Evolutionary conservation across 2,329 filamentous ascomycete species (phyloP).

Genomic region (Aureobasidium leucospermi): DNA sequence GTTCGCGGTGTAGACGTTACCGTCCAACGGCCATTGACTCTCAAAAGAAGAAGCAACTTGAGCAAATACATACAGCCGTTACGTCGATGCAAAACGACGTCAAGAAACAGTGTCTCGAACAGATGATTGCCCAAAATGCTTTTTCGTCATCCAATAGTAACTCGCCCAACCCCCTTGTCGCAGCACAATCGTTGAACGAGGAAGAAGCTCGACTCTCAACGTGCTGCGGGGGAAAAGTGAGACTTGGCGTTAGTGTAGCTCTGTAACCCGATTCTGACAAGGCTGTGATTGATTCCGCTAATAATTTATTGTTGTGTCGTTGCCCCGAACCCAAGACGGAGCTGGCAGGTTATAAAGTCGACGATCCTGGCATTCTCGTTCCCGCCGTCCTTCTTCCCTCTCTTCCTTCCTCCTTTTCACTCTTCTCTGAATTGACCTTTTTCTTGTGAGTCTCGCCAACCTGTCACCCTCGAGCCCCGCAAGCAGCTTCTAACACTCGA

Average conservation of each 20-base stretch:
- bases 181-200: background rate
- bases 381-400: conserved; percentile 2
- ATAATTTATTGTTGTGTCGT: conserved; percentile 13
- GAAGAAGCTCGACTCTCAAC: conserved; percentile 5
- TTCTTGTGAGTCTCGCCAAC: conserved; percentile 1
- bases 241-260: conserved; percentile 9
- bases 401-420: background rate
- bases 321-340: conserved; percentile 4
- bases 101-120: conserved; percentile 6
- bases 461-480: background rate
- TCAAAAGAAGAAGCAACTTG: background rate
- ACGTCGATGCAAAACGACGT: conserved; percentile 3
- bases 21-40: background rate
- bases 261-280: conserved; percentile 12
- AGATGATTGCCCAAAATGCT: background rate
- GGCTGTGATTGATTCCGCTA: conserved; percentile 5
- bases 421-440: conserved; percentile 3
- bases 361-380: conserved; percentile 1
- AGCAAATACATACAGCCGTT: conserved; percentile 5
- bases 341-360: conserved; percentile 13
- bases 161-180: background rate
- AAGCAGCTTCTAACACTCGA: background rate
- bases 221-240: conserved; percentile 1
- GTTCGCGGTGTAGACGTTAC: background rate
- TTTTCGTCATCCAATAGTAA: conserved; percentile 9